Evolutionary conservation across 2,329 filamentous ascomycete genomes (phyloP).

Genomic region (Fusarium ramigenum): DNA sequence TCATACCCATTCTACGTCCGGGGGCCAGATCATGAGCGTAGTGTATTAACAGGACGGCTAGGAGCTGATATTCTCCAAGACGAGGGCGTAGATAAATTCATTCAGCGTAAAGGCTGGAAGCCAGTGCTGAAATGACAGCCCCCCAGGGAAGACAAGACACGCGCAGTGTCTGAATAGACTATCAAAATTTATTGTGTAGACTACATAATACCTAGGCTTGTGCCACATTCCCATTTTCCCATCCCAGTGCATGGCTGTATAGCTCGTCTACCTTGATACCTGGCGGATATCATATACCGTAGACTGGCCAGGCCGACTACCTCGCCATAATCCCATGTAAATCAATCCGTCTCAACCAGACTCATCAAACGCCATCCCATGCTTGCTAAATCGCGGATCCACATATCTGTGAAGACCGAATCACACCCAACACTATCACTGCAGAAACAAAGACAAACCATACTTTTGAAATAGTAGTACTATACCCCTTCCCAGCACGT

Average conservation of each 20-base stretch:
- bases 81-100: slow-evolving; percentile 66
- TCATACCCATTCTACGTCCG: slow-evolving; percentile 69
- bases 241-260: slow-evolving; percentile 15
- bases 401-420: slow-evolving; percentile 16
- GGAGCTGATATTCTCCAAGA: slow-evolving; percentile 69
- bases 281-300: neutral
- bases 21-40: slow-evolving; percentile 70
- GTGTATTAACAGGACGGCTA: slow-evolving; percentile 70
- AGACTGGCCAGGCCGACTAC: slow-evolving; percentile 6
- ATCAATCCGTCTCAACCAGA: slow-evolving; percentile 22
- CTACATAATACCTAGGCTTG: slow-evolving; percentile 23
- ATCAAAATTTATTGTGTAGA: slow-evolving; percentile 26
- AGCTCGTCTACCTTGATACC: slow-evolving; percentile 26
- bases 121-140: slow-evolving; percentile 49
- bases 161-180: neutral
- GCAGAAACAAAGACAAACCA: slow-evolving; percentile 19
- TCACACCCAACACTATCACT: slow-evolving; percentile 10
- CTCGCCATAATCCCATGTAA: slow-evolving; percentile 3
- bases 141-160: slow-evolving; percentile 3
- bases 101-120: slow-evolving; percentile 68
- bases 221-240: slow-evolving; percentile 6
- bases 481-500: neutral
- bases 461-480: slow-evolving; percentile 23
- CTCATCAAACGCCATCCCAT: slow-evolving; percentile 45
- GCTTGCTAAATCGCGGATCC: slow-evolving; percentile 39